These are phyloP conservation scores for Novymonas esmeraldas DNA, from an alignment of 208 protist species.

Conservation along the genomic window DNA sequence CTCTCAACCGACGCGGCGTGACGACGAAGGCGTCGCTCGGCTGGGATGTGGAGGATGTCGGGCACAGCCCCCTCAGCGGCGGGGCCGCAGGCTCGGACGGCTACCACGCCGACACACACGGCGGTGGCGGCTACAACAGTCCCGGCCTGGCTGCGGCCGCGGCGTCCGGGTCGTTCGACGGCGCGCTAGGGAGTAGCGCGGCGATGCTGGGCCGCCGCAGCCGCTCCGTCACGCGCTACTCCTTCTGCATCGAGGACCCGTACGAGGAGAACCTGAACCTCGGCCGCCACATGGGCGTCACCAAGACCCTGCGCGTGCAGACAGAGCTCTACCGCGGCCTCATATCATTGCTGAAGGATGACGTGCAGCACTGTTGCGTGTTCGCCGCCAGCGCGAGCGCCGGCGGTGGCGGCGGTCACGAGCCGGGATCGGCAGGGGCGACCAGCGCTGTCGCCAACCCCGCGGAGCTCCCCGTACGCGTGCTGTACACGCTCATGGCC, in stretches of 20 bases:
- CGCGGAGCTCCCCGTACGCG: slow-evolving; percentile 37
- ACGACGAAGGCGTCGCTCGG: slow-evolving; percentile 81
- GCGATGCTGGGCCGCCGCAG: slow-evolving; percentile 18
- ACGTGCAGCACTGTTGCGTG: slow-evolving; percentile 61
- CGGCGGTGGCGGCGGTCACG: not conserved
- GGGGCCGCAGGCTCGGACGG: not conserved
- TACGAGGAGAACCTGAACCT: slow-evolving; percentile 91
- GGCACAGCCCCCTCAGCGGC: not conserved
- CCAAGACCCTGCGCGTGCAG: slow-evolving; percentile 84
- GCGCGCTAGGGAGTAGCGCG: not conserved
- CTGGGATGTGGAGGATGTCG: slow-evolving; percentile 77
- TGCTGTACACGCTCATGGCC: slow-evolving; percentile 55
- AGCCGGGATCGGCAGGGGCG: not conserved
- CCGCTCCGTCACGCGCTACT: slow-evolving; percentile 58
- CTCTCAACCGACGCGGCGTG: slow-evolving; percentile 75
- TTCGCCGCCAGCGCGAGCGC: slow-evolving; percentile 50
- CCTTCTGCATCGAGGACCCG: slow-evolving; percentile 91
- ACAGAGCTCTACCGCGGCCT: slow-evolving; percentile 79
- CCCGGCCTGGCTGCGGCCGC: not conserved
- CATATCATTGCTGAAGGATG: slow-evolving; percentile 82
- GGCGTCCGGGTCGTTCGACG: not conserved
- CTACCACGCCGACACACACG: not conserved
- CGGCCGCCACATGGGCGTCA: slow-evolving; percentile 85
- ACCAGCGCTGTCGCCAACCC: slow-evolving; percentile 1
- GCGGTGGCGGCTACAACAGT: slow-evolving; percentile 21